Evolutionary conservation across 108 stramenopile species (phyloP).

Genomic region (Nitzschia sp.): DNA sequence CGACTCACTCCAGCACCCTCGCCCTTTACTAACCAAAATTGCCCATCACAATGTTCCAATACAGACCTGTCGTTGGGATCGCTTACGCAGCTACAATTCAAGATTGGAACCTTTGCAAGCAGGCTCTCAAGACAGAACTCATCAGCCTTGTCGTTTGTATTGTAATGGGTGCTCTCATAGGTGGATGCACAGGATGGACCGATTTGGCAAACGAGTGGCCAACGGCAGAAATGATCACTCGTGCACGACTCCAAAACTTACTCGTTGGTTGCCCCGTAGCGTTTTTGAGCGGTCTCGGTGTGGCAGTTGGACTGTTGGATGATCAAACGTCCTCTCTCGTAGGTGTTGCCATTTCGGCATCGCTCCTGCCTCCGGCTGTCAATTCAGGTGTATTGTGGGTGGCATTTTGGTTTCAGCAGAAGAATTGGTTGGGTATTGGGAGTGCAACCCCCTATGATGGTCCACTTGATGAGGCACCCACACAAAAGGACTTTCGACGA

Average conservation of each 20-base stretch:
- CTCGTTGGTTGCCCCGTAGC: slow-evolving; percentile 71
- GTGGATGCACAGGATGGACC: slow-evolving; percentile 16
- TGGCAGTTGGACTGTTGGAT: slow-evolving; percentile 73
- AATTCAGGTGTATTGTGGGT: slow-evolving; percentile 54
- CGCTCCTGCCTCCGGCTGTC: slow-evolving; percentile 85
- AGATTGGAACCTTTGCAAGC: slow-evolving; percentile 54
- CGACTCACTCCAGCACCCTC: background rate
- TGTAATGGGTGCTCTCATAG: slow-evolving; percentile 52
- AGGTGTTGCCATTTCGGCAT: slow-evolving; percentile 86
- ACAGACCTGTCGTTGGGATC: slow-evolving; percentile 45
- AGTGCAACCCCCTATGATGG: too few species aligned
- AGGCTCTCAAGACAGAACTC: slow-evolving; percentile 57
- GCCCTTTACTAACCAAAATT: background rate
- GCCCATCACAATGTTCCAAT: too few species aligned
- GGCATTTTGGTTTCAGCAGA: slow-evolving; percentile 8
- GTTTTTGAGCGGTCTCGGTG: slow-evolving; percentile 84
- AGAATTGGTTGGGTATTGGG: background rate
- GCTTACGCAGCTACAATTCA: slow-evolving; percentile 69
- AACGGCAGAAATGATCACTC: slow-evolving; percentile 52
- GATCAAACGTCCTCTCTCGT: slow-evolving; percentile 75
- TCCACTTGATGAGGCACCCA: background rate
- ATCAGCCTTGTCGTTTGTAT: slow-evolving; percentile 63
- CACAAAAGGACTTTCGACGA: slow-evolving; percentile 13
- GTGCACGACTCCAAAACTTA: slow-evolving; percentile 48
- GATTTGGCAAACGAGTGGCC: slow-evolving; percentile 59